Percentiles rank a stretch among this genome's conserved stretches.
These are phyloP conservation scores for Buddleja alternifolia DNA, from an alignment of 257 asterid species.

Conservation along the genomic window DNA sequence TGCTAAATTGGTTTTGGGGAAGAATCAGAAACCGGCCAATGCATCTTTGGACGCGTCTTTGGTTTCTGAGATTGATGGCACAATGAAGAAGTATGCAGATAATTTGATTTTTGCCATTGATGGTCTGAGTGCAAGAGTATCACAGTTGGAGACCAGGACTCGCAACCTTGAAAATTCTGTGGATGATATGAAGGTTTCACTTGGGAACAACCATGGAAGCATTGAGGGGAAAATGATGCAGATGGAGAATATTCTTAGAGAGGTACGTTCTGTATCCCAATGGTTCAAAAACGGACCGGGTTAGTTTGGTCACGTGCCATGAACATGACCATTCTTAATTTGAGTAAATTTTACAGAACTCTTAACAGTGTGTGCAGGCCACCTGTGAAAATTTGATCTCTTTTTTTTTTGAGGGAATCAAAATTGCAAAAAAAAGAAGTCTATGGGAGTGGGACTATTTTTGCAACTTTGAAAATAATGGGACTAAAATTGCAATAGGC, in stretches of 20 bases:
- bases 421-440: no score
- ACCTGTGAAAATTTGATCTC: no score
- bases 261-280: slow-evolving; percentile 44
- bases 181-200: slow-evolving; percentile 58
- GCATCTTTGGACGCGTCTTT: slow-evolving; percentile 39
- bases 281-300: no score
- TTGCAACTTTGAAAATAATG: no score
- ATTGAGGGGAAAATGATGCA: slow-evolving; percentile 62
- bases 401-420: no score
- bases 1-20: slow-evolving; percentile 47
- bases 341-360: no score
- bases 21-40: slow-evolving; percentile 40
- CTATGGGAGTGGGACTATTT: no score
- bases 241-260: slow-evolving; percentile 56
- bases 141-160: slow-evolving; percentile 63
- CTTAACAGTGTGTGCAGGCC: no score
- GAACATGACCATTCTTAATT: no score
- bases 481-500: no score
- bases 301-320: no score
- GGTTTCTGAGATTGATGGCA: slow-evolving; percentile 60
- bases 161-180: slow-evolving; percentile 57
- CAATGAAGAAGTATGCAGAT: slow-evolving; percentile 61
- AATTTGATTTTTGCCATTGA: slow-evolving; percentile 57
- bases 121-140: slow-evolving; percentile 56
- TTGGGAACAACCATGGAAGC: slow-evolving; percentile 52